phyloP scores from a whole-genome alignment of 345 rosid genomes.

The Rhizophora apiculata region DNA sequence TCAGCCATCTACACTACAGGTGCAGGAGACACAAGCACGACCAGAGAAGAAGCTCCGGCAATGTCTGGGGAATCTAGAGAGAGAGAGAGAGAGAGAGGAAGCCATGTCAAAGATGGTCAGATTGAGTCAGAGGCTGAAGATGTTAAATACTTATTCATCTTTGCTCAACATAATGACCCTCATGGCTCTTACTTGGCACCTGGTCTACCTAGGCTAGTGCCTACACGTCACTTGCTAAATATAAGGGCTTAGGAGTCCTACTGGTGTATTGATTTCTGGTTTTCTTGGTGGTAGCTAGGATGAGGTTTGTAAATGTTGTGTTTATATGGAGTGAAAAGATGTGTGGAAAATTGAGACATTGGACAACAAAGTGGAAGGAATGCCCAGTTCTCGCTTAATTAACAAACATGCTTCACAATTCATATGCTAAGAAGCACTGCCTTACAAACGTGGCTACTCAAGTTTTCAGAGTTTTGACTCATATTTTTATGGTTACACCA shows the following conservation, averaged over 20 bases:
- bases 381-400: too few relatives aligned
- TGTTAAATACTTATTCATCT: conserved; percentile 61
- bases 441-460: too few relatives aligned
- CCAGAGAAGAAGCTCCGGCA: background rate
- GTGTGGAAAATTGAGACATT: too few relatives aligned
- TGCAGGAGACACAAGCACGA: background rate
- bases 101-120: conserved; percentile 16
- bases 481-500: too few relatives aligned
- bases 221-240: conserved; percentile 30
- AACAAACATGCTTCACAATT: too few relatives aligned
- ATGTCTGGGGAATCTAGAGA: background rate
- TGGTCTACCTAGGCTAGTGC: conserved; percentile 55
- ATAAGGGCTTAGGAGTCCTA: background rate
- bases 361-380: too few relatives aligned
- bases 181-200: conserved; percentile 66
- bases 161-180: conserved; percentile 51
- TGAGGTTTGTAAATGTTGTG: too few relatives aligned
- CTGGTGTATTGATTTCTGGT: too few relatives aligned
- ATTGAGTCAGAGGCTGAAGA: conserved; percentile 54
- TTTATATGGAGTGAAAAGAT: too few relatives aligned
- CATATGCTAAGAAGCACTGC: too few relatives aligned
- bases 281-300: too few relatives aligned
- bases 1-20: background rate
- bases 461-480: too few relatives aligned
- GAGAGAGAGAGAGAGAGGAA: background rate